Evolutionary conservation across 1,284 basidiomycete species (phyloP), one percentile per base, ranked within the genome.

Genomic region (Cutaneotrichosporon cutaneum): DNA sequence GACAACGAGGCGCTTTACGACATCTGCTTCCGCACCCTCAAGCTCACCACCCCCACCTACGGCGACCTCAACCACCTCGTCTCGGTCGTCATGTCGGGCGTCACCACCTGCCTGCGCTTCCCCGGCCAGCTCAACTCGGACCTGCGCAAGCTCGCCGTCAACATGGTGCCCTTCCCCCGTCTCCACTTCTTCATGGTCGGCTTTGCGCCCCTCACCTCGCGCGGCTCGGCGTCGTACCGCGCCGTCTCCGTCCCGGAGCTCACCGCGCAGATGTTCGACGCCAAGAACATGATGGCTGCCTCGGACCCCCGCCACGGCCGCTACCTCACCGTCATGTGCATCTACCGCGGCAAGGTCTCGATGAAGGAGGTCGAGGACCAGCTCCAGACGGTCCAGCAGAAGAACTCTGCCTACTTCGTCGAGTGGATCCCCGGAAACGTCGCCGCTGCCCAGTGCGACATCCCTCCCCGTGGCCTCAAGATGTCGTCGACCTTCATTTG

Each of bases 371-470:
- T 98, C 64, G 94, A 99, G 83, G 95, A 98, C 67, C 90, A 95
- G 79, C 95, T 97, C 92, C 90, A 95, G 82, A 90, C 89, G 72
- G 92, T 97, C 51, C 94, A 97, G 84, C 90, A 86, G 85, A 97
- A 96, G 87, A 96, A 96, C 85, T 90, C 90, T 33, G 88, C 90
- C 18, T 95, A 94, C 86, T 97, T 98, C 76, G 94, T 97, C 73
- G 94, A 96, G 82, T 97, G 94, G 95, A 98, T 96, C 72, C 94
- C 94, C 71, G 94, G 94, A 87, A 97, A 97, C 80, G 91, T 96
- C 66, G 87, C 92, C 73, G 94, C 92, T 60, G 93, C 94, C 66
- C 92, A 95, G 82, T 85, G 83, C 83, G 93, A 96, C 82, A 94
- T 96, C 74, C 85, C 94, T 74, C 94, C 94, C 61, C 87, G 90